Evolutionary conservation across 1,139 yeast species (phyloP).

Genomic region (Magnusiomyces ingens): DNA sequence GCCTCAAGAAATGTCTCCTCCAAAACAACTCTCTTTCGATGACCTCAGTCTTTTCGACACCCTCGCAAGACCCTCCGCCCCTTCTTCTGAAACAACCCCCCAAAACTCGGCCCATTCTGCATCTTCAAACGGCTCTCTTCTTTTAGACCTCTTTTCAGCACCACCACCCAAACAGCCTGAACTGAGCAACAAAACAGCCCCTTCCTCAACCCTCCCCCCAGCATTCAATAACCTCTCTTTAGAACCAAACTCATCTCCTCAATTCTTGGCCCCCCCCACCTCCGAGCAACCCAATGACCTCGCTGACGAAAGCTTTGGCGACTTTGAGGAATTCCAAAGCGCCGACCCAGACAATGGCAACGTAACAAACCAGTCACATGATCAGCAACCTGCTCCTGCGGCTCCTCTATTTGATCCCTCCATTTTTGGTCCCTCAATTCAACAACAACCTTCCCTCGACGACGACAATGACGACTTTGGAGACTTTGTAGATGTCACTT

Average conservation of each 20-base stretch:
- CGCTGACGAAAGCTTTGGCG: neutral
- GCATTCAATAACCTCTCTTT: too few species aligned
- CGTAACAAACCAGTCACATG: neutral
- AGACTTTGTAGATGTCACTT: conserved; percentile 18
- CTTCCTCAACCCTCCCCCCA: too few species aligned
- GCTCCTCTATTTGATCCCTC: too few species aligned
- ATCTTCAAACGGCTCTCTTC: too few species aligned
- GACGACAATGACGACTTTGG: conserved; percentile 23
- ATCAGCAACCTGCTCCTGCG: too few species aligned
- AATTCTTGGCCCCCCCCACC: too few species aligned
- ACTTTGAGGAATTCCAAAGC: neutral
- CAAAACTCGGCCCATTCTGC: neutral
- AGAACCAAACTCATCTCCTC: too few species aligned
- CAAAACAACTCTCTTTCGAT: neutral
- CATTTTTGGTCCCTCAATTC: too few species aligned
- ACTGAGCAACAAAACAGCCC: too few species aligned
- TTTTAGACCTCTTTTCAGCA: neutral
- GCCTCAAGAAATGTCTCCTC: neutral
- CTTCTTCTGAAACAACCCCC: neutral
- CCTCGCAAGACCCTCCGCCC: neutral
- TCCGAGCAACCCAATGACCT: neutral
- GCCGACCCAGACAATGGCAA: neutral
- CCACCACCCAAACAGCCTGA: neutral
- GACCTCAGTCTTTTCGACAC: neutral
- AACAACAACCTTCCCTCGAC: conserved; percentile 6